Percentiles rank a stretch among this genome's conserved stretches.
These are phyloP conservation scores for Puccinia coronata DNA, from an alignment of 1,284 basidiomycete species.

Conservation along the genomic window DNA sequence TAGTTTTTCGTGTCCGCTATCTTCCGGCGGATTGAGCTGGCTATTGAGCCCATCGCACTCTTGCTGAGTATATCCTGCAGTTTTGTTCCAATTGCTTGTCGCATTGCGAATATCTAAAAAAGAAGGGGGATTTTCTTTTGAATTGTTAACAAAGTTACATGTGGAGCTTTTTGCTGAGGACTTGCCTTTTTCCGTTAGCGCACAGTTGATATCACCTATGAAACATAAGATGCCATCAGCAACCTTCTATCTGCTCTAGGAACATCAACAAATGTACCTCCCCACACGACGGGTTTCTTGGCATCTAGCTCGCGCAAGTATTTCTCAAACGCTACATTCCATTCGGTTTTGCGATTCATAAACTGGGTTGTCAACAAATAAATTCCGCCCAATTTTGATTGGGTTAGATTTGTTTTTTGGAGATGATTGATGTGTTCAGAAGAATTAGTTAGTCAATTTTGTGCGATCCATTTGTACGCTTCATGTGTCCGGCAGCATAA, in stretches of 20 bases:
- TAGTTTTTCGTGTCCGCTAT: slow-evolving; percentile 30
- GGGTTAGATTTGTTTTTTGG: neutral
- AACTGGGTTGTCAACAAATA: slow-evolving; percentile 2
- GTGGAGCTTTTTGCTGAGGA: neutral
- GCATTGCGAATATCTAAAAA: slow-evolving; percentile 38
- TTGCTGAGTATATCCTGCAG: slow-evolving; percentile 41
- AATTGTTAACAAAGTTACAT: neutral
- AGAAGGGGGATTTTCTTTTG: neutral
- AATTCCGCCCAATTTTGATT: neutral
- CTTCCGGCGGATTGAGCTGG: slow-evolving; percentile 34
- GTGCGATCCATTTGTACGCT: neutral
- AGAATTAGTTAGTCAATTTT: neutral
- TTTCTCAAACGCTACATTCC: slow-evolving; percentile 46
- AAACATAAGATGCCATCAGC: neutral
- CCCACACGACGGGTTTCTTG: slow-evolving; percentile 41
- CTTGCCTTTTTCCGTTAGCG: slow-evolving; percentile 39
- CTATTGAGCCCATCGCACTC: slow-evolving; percentile 42
- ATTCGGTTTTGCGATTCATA: slow-evolving; percentile 35
- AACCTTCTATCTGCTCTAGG: neutral
- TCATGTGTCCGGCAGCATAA: neutral
- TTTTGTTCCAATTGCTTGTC: slow-evolving; percentile 43
- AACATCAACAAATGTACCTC: slow-evolving; percentile 16
- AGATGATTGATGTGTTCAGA: neutral
- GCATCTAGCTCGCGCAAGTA: slow-evolving; percentile 40
- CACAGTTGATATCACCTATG: slow-evolving; percentile 47